Percentiles rank a stretch among this genome's conserved stretches.
Conservation (phyloP, 768 basidiomycete species). For the Psilocybe cyanescens region DNA sequence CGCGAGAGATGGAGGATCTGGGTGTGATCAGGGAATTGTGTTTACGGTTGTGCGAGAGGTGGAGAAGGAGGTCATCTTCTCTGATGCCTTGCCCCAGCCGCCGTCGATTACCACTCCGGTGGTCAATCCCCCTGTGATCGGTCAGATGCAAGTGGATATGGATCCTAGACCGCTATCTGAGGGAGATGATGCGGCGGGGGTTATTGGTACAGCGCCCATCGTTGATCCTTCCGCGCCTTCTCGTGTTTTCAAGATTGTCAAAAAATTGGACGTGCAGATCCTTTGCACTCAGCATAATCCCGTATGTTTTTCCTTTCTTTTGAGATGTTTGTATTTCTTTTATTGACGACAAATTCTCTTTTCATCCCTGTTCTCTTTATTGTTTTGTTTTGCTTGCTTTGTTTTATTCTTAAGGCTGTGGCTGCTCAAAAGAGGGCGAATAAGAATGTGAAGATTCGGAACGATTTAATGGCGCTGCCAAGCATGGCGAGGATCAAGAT, state of each 20-base stretch:
- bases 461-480: constrained; percentile 71
- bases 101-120: constrained; percentile 14
- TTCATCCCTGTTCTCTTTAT: neutral
- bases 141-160: constrained; percentile 35
- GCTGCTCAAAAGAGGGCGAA: constrained; percentile 75
- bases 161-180: constrained; percentile 17
- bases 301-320: constrained; percentile 49
- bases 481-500: constrained; percentile 82
- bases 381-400: neutral
- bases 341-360: constrained; percentile 1
- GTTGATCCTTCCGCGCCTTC: constrained; percentile 10
- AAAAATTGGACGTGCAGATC: constrained; percentile 74
- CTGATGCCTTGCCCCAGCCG: constrained; percentile 38
- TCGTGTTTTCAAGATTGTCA: constrained; percentile 66
- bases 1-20: constrained; percentile 55
- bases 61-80: constrained; percentile 79
- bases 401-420: constrained; percentile 53
- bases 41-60: constrained; percentile 70
- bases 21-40: constrained; percentile 51
- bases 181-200: constrained; percentile 1
- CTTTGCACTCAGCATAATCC: constrained; percentile 92
- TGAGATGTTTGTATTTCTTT: neutral
- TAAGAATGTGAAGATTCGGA: constrained; percentile 74
- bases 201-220: constrained; percentile 9
- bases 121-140: constrained; percentile 4